A percentile compares a stretch with the other conserved stretches of the same genome.
Conservation (phyloP, 768 basidiomycete genomes). For the Mycena olivaceomarginata region DNA sequence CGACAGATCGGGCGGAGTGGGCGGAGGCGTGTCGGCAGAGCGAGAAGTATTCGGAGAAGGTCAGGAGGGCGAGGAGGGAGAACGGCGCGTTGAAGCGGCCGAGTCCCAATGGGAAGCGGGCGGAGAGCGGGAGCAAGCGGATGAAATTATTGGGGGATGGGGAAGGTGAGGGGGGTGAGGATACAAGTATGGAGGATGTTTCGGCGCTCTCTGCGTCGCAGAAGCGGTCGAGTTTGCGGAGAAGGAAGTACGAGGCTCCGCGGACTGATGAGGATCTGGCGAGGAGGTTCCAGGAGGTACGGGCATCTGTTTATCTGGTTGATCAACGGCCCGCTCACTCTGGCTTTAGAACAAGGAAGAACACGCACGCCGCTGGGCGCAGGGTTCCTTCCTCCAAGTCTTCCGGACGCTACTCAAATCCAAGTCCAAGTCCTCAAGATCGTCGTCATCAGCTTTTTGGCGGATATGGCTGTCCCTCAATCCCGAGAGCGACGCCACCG, state of each 20-base stretch:
- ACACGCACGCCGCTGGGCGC: constrained; percentile 84
- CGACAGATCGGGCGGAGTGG: constrained; percentile 71
- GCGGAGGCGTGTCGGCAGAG: constrained; percentile 77
- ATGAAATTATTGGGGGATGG: constrained; percentile 24
- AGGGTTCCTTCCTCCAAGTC: constrained; percentile 78
- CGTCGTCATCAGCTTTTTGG: constrained; percentile 67
- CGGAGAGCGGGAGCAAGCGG: constrained; percentile 34
- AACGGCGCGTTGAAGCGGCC: constrained; percentile 34
- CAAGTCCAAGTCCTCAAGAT: constrained; percentile 49
- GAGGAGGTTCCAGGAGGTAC: constrained; percentile 80
- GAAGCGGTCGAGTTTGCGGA: constrained; percentile 63
- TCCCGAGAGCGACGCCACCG: constrained; percentile 82
- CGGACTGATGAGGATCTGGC: constrained; percentile 81
- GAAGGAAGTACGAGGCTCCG: constrained; percentile 69
- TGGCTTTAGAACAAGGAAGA: constrained; percentile 79
- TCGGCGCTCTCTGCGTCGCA: constrained; percentile 52
- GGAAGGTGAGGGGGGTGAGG: constrained; percentile 17
- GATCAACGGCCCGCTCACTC: constrained; percentile 43
- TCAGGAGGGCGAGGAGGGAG: constrained; percentile 49
- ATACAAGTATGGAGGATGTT: constrained; percentile 1
- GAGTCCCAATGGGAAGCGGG: constrained; percentile 31
- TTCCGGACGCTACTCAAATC: constrained; percentile 62
- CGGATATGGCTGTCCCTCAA: constrained; percentile 86
- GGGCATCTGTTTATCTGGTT: constrained; percentile 46
- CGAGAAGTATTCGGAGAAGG: constrained; percentile 75